Conservation (phyloP, 345 rosid species). For the Ceriops tagal region DNA sequence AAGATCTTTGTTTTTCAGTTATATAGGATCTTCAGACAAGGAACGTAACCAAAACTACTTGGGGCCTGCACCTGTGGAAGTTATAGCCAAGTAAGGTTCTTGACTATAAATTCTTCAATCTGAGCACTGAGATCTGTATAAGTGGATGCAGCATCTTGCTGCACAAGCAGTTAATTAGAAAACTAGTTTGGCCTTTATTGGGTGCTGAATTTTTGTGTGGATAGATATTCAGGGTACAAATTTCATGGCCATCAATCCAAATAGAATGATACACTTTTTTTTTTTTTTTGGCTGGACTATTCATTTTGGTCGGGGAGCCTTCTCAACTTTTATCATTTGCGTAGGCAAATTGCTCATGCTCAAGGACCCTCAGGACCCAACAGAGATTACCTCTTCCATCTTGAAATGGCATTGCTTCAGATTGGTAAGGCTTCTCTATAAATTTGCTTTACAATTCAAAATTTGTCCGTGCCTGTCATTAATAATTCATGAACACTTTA, state of each 20-base stretch:
- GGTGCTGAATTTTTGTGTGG: too few relatives aligned
- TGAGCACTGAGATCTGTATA: not conserved
- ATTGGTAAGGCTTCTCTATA: slow-evolving; percentile 34
- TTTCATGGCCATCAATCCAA: not conserved
- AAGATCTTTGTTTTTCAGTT: slow-evolving; percentile 38
- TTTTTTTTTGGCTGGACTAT: not conserved
- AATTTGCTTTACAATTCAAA: not conserved
- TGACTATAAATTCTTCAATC: too few relatives aligned
- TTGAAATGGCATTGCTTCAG: slow-evolving; percentile 63
- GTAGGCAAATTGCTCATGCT: slow-evolving; percentile 68
- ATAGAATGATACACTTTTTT: not conserved
- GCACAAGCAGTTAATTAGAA: not conserved
- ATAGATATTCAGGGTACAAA: too few relatives aligned
- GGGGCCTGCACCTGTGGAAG: slow-evolving; percentile 78
- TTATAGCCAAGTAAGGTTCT: slow-evolving; percentile 62
- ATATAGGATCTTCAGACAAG: slow-evolving; percentile 77
- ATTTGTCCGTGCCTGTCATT: not conserved
- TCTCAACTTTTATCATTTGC: not conserved
- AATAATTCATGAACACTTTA: not conserved
- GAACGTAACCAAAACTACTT: slow-evolving; percentile 63
- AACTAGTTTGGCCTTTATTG: too few relatives aligned
- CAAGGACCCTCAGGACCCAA: slow-evolving; percentile 96
- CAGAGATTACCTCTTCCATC: slow-evolving; percentile 79
- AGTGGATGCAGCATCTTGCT: not conserved
- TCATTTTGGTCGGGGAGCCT: not conserved